phyloP scores from a whole-genome alignment of 495 filamentous ascomycete genomes.

The Aspergillus asperescens region DNA sequence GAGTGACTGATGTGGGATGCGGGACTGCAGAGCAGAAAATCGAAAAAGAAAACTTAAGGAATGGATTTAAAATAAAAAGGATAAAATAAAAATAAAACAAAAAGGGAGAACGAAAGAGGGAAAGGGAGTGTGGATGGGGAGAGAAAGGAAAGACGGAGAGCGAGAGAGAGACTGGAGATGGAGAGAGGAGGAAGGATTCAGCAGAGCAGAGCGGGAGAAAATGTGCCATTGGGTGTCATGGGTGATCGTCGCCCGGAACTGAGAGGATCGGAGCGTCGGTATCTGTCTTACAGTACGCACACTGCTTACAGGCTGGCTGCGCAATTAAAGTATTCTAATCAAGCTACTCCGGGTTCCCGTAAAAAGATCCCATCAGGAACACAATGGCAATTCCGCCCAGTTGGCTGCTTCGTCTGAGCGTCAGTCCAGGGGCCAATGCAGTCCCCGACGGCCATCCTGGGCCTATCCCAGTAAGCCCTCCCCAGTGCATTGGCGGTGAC shows the following conservation, averaged over 20 bases:
- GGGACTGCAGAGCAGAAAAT: slow-evolving; percentile 16
- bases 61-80: slow-evolving; percentile 8
- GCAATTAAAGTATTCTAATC: background rate
- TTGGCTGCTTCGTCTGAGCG: slow-evolving; percentile 1
- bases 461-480: background rate
- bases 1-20: slow-evolving; percentile 19
- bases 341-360: background rate
- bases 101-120: slow-evolving; percentile 21
- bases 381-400: background rate
- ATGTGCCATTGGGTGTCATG: slow-evolving; percentile 17
- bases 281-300: slow-evolving; percentile 16
- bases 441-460: slow-evolving; percentile 1
- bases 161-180: slow-evolving; percentile 17
- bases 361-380: no score
- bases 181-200: slow-evolving; percentile 16
- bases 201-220: background rate
- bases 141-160: slow-evolving; percentile 9
- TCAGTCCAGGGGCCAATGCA: slow-evolving; percentile 3
- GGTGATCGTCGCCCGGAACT: slow-evolving; percentile 22
- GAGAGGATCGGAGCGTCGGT: slow-evolving; percentile 16
- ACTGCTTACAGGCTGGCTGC: slow-evolving; percentile 9
- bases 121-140: slow-evolving; percentile 15
- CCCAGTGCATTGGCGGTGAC: slow-evolving; percentile 7
- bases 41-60: slow-evolving; percentile 13
- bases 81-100: slow-evolving; percentile 11